These are phyloP conservation scores for Clarireedia sp. DNA, from an alignment of 2,329 filamentous ascomycete species.

Conservation along the genomic window DNA sequence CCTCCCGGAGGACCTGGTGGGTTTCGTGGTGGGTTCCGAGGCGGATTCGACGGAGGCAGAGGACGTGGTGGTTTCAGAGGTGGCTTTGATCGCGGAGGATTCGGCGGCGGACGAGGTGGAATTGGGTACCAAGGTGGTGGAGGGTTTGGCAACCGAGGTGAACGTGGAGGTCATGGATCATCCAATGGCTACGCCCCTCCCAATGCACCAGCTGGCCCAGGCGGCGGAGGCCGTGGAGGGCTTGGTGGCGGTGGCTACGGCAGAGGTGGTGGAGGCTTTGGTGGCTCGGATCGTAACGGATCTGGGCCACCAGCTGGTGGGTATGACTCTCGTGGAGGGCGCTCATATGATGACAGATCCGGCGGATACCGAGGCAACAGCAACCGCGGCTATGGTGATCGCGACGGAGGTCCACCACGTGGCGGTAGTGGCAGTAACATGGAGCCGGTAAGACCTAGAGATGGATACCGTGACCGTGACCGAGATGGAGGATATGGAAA, in stretches of 20 bases:
- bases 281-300: conserved; percentile 30
- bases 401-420: conserved; percentile 28
- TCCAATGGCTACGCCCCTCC: conserved; percentile 46
- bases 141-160: conserved; percentile 25
- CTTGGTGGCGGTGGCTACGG: conserved; percentile 21
- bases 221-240: conserved; percentile 36
- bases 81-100: conserved; percentile 28
- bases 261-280: conserved; percentile 26
- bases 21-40: conserved; percentile 36
- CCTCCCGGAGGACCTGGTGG: conserved; percentile 40
- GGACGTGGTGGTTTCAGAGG: conserved; percentile 44
- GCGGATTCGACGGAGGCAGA: conserved; percentile 37
- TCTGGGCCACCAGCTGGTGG: conserved; percentile 36
- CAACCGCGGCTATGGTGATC: conserved; percentile 33
- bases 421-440: conserved; percentile 61
- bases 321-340: conserved; percentile 46
- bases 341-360: conserved; percentile 53
- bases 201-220: conserved; percentile 55
- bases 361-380: conserved; percentile 37
- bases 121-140: conserved; percentile 28
- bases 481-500: conserved; percentile 42
- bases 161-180: conserved; percentile 20
- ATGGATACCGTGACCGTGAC: conserved; percentile 44
- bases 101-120: conserved; percentile 26
- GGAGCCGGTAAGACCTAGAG: conserved; percentile 68